Evolutionary conservation across 768 basidiomycete species (phyloP).

Genomic region (Lentinula edodes): DNA sequence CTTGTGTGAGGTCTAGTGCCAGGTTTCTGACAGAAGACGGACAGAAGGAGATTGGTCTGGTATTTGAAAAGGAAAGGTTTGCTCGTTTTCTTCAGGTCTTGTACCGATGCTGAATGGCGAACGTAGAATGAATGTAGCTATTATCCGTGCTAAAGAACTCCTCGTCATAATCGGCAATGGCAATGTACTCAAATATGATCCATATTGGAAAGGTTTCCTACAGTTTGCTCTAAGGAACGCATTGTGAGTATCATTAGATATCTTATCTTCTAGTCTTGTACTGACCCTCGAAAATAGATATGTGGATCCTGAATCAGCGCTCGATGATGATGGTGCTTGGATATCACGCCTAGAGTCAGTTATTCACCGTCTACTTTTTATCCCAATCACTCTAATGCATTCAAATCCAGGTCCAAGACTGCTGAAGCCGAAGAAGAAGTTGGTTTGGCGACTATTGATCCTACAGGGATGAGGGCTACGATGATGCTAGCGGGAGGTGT

Average conservation of each 20-base stretch:
- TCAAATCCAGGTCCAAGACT: conserved; percentile 12
- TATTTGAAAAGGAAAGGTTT: conserved; percentile 44
- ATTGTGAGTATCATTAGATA: conserved; percentile 30
- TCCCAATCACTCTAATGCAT: conserved; percentile 14
- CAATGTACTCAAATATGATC: conserved; percentile 33
- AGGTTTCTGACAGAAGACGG: conserved; percentile 45
- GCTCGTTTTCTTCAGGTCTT: conserved; percentile 2
- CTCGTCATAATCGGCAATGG: conserved; percentile 44
- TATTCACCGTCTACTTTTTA: not conserved
- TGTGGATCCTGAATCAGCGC: conserved; percentile 37
- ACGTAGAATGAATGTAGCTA: conserved; percentile 47
- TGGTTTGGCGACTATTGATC: conserved; percentile 16
- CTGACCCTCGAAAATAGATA: conserved; percentile 25
- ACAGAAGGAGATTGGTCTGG: conserved; percentile 38
- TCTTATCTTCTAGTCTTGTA: not conserved
- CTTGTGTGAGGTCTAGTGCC: conserved; percentile 40
- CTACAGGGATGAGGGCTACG: conserved; percentile 5
- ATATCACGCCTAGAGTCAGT: conserved; percentile 42
- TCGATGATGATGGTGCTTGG: too few species aligned
- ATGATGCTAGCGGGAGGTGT: conserved; percentile 24
- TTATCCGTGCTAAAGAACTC: conserved; percentile 50
- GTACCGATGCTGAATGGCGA: not conserved
- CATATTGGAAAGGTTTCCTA: conserved; percentile 47
- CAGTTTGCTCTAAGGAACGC: conserved; percentile 42
- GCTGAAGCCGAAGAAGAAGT: conserved; percentile 23